Base-by-base conservation (phyloP, 768 basidiomycete species). In the Suillus placidus region DNA sequence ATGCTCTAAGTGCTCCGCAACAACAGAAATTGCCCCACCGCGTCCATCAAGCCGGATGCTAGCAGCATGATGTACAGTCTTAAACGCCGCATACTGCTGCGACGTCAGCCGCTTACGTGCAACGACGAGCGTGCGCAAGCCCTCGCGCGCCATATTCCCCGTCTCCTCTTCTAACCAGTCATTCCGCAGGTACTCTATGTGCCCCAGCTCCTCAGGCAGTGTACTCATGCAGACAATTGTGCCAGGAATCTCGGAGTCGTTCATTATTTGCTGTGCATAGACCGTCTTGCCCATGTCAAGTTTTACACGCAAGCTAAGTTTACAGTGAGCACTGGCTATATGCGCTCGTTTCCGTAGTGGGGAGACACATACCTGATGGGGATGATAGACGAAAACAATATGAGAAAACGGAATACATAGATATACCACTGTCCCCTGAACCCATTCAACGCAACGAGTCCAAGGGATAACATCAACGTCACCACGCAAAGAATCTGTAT, bases 241-340 rank as follows among this genome's bases (percentile, higher is more conserved):
- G 56, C 89, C 88, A 5, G 95, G 94, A 69, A 99, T 99, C 77
- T 98, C 94, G 54, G 71, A 74, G 79, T 99, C 97, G 61, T 87
- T 90, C 90, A 96, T 95, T 64, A 99, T 99, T 69, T 95, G 93
- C 51, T 92, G 90, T 0, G 94, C 95, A 71, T 99, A 99, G 51
- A 99, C 92, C 1, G 96, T 99, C 80, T 99, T 99, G 64, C 97
- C 97, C 96, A 99, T 99, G 77, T 99, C 97, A 62, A 99, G 85
- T 71, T 99, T 99, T 62, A 99, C 97, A n/a, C 97, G 92, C 63
- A 99, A 81, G 83, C 96, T 98, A 74, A 0, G 38, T 62, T 30
- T 54, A 1, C 38, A 65, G 20, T 32, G 35, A 56, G 23, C 61
- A n/a, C 18, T 12, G 54, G 10, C 6, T 34, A 55, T 34, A 20